Conservation (phyloP, 306 rosid species). For the Rubus parviflorus region DNA sequence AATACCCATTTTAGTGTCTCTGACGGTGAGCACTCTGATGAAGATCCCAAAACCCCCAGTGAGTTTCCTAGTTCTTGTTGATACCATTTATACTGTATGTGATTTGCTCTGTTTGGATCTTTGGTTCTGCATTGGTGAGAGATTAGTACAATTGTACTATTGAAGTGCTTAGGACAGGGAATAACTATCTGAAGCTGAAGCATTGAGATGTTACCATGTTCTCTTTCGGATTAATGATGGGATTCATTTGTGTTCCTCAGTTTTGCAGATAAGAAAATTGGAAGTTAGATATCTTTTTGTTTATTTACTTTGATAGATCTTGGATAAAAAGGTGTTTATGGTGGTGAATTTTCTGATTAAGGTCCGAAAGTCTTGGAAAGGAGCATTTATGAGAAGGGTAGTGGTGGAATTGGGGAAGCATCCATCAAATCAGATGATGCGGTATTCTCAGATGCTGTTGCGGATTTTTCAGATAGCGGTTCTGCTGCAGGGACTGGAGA, state of each 20-base stretch:
- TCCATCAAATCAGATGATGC: constrained; percentile 53
- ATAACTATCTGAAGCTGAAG: background rate
- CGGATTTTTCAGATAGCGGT: constrained; percentile 59
- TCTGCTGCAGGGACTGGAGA: constrained; percentile 21
- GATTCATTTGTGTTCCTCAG: background rate
- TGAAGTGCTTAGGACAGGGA: background rate
- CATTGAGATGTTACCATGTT: background rate
- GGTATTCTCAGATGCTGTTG: constrained; percentile 67
- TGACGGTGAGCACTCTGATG: constrained; percentile 59
- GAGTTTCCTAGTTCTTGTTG: constrained; percentile 1
- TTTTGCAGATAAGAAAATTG: background rate
- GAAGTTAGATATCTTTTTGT: background rate
- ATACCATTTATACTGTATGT: background rate
- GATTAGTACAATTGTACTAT: background rate
- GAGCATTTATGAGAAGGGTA: constrained; percentile 34
- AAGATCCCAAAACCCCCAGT: constrained; percentile 51
- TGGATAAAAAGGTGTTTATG: constrained; percentile 11
- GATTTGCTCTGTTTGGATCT: background rate
- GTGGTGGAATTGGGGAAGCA: constrained; percentile 29
- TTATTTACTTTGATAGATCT: background rate
- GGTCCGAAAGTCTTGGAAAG: constrained; percentile 42
- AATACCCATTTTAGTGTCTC: constrained; percentile 42
- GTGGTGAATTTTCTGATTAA: constrained; percentile 29
- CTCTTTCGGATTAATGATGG: too few species aligned
- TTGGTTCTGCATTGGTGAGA: background rate